Conservation (phyloP, 1,284 basidiomycete genomes). For the Microbotryum silenes-acaulis region DNA sequence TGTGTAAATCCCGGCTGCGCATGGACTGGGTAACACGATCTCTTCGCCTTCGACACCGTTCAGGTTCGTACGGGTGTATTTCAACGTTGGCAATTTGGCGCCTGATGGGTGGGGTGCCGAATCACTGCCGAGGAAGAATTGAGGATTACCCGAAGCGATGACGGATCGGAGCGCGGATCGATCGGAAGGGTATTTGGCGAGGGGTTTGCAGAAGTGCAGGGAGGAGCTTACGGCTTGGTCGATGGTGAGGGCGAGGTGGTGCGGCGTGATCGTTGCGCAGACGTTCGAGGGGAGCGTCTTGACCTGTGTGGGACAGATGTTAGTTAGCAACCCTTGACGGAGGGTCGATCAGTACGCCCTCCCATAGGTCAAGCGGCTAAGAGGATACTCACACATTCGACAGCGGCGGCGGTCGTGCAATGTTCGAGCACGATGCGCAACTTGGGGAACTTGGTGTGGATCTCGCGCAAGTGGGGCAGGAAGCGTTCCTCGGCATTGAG, state of each 20-base stretch:
- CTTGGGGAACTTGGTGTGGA: slow-evolving; percentile 79
- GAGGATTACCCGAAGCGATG: slow-evolving; percentile 72
- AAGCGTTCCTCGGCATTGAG: slow-evolving; percentile 91
- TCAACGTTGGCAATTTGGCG: slow-evolving; percentile 69
- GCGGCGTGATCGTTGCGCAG: slow-evolving; percentile 93
- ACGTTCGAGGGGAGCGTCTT: slow-evolving; percentile 78
- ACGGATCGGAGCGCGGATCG: slow-evolving; percentile 74
- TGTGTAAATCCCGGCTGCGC: slow-evolving; percentile 90
- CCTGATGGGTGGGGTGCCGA: slow-evolving; percentile 83
- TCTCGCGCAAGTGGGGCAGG: slow-evolving; percentile 73
- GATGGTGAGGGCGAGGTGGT: slow-evolving; percentile 88
- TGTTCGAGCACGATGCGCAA: slow-evolving; percentile 97
- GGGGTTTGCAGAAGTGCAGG: slow-evolving; percentile 96
- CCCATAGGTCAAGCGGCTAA: neutral
- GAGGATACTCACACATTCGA: slow-evolving; percentile 56
- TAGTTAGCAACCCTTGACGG: too few relatives aligned
- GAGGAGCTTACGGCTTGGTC: slow-evolving; percentile 97
- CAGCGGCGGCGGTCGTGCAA: slow-evolving; percentile 90
- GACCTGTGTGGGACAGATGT: slow-evolving; percentile 41
- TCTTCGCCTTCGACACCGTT: slow-evolving; percentile 8
- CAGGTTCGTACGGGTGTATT: slow-evolving; percentile 5
- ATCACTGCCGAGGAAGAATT: slow-evolving; percentile 97
- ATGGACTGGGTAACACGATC: slow-evolving; percentile 48
- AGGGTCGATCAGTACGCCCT: too few relatives aligned
- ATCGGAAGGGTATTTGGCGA: slow-evolving; percentile 93